A percentile compares a stretch with the other conserved stretches of the same genome.
Evolutionary conservation across 163 green algal species (phyloP).

Genomic region (Scenedesmus sp.): DNA sequence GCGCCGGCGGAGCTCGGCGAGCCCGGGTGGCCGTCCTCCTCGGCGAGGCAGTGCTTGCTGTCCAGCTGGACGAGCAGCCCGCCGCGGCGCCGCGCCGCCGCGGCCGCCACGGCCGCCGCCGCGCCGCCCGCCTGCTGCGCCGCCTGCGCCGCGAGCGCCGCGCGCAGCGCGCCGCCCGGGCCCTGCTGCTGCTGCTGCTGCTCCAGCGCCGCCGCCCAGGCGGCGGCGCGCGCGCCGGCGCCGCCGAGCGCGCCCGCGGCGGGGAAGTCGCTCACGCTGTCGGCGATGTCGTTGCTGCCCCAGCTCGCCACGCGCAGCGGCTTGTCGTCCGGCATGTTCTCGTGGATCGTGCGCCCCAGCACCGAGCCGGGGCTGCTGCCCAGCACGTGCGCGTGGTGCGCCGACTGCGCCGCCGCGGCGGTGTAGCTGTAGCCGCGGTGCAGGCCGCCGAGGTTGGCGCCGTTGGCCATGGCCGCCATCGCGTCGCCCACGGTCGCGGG

Average conservation of each 20-base stretch:
- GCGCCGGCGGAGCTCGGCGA: too few relatives aligned
- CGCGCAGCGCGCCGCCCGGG: too few relatives aligned
- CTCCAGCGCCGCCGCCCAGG: not conserved
- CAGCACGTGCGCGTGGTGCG: slow-evolving; percentile 19
- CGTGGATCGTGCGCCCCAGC: slow-evolving; percentile 1
- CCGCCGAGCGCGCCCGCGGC: not conserved
- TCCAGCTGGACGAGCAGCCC: not conserved
- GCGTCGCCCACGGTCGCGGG: slow-evolving; percentile 7
- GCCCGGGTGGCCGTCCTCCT: too few relatives aligned
- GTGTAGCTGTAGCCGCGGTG: slow-evolving; percentile 39
- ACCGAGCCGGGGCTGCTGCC: not conserved
- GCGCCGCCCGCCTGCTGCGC: not conserved
- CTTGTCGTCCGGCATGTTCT: slow-evolving; percentile 9
- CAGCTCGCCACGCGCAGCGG: slow-evolving; percentile 21
- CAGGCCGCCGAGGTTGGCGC: slow-evolving; percentile 10
- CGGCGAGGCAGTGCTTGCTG: too few relatives aligned
- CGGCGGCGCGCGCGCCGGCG: not conserved
- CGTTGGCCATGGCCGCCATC: slow-evolving; percentile 29
- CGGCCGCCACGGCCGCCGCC: not conserved
- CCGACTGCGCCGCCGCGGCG: slow-evolving; percentile 14
- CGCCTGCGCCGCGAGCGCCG: not conserved
- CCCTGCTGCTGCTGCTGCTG: not conserved
- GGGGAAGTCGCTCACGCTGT: slow-evolving; percentile 45
- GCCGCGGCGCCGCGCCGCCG: not conserved
- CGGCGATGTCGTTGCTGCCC: slow-evolving; percentile 37